Evolutionary conservation across 2,329 filamentous ascomycete species (phyloP), one percentile per base, ranked within the genome.

Genomic region (Coniochaeta ligniaria): DNA sequence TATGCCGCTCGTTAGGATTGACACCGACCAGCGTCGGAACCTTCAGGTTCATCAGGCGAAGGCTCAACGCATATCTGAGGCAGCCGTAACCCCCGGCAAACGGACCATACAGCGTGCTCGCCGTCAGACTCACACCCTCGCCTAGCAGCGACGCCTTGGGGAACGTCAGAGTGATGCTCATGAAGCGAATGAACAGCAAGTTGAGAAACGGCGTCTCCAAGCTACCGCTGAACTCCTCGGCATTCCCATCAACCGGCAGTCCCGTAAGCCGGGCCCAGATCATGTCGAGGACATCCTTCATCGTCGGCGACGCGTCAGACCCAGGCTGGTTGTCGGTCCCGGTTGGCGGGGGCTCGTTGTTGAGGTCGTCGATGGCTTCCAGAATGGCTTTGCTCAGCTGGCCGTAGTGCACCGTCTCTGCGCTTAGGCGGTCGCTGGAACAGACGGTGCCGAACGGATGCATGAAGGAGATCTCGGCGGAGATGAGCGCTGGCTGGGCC

Each of bases 351-450:
- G 62, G 60, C 36, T 61, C 60, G 59, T 60, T 62, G 60, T 60
- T 61, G 52, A 61, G 59, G 35, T 58, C 50, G 54, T 58, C 63
- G 41, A 87, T 69, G 14, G 75, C 75, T 26, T 73, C 71, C 35
- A 88, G 74, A 16, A 92, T 78, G 0, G 79, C 78, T 74, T 92
- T 91, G 75, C 85, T 87, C 16, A 92, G 78, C 11, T 76, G 79
- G 1, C 90, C 89, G 68, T 93, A 93, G 74, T 93, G 88, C 26
- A 92, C 84, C 2, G 90, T 92, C 69, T 89, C 89, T n/a, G 74
- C 72, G 54, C 84, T 81, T 36, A 93, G 80, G 9, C 75, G 75
- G 73, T 93, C 90, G 5, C 73, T 72, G 1, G 77, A 67, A 0
- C 86, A 84, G 1, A 87, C 83, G 0, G 80, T 77, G 56, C 75